Conservation (phyloP, 768 basidiomycete genomes). For the Trametes cinnabarina region DNA sequence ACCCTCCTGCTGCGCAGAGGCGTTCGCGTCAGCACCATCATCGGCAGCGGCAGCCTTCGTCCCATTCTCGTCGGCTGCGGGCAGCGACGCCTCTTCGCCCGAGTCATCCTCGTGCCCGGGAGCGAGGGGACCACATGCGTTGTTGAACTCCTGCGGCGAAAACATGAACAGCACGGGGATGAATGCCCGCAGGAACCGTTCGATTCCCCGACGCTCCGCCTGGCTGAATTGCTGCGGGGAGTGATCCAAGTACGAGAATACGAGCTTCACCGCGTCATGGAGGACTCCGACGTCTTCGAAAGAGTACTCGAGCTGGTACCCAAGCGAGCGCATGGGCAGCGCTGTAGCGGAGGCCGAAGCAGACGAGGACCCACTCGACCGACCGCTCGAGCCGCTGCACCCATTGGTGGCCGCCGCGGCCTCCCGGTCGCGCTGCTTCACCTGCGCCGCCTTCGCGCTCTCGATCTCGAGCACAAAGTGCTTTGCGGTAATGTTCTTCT, state of each 20-base stretch:
- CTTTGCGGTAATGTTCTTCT: slow-evolving; percentile 85
- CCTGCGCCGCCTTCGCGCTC: slow-evolving; percentile 57
- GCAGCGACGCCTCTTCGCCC: slow-evolving; percentile 24
- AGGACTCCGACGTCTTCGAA: slow-evolving; percentile 79
- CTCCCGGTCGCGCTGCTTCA: slow-evolving; percentile 33
- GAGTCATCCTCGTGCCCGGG: slow-evolving; percentile 38
- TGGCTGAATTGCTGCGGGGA: slow-evolving; percentile 71
- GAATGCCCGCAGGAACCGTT: slow-evolving; percentile 81
- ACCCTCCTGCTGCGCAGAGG: slow-evolving; percentile 38
- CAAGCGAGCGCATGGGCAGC: slow-evolving; percentile 39
- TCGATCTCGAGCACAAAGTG: slow-evolving; percentile 82
- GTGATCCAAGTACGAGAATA: slow-evolving; percentile 89
- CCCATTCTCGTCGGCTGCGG: slow-evolving; percentile 25
- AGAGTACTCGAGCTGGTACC: slow-evolving; percentile 74
- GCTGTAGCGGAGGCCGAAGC: background rate
- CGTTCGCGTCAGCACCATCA: background rate
- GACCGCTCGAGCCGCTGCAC: background rate
- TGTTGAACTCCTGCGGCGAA: slow-evolving; percentile 64
- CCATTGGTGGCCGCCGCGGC: background rate
- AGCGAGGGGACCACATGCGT: slow-evolving; percentile 56
- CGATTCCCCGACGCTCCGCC: slow-evolving; percentile 78
- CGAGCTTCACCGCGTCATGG: slow-evolving; percentile 86
- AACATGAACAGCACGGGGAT: slow-evolving; percentile 79
- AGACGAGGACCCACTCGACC: slow-evolving; percentile 6
- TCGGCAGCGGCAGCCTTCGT: slow-evolving; percentile 22